Base-by-base conservation (phyloP, 805 yeast species). In the Wickerhamomyces rabaulensis region DNA sequence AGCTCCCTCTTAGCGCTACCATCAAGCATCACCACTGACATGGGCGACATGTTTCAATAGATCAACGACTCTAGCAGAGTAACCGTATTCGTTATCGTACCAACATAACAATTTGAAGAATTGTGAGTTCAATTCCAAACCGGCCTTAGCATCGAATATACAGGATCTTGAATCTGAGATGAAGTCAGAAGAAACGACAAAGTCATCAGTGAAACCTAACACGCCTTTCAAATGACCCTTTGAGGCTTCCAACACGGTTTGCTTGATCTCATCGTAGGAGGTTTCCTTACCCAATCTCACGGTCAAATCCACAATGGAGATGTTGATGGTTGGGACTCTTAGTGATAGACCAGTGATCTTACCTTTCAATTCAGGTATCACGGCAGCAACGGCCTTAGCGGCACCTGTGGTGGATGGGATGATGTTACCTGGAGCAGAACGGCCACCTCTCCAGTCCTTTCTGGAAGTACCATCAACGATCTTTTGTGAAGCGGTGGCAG, bases 381-480 rank as follows among this genome's bases (percentile, higher is more conserved):
- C 96, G 81, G 87, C 87, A 71, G 96, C 96, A 62, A 89, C 96
- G 57, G 96, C 96, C 84, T 89, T 89, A 66, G 96, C 96, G 64
- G 96, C 96, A 82, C 96, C 96, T 55, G 96, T 89, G 54, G 96
- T 86, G 37, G 95, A 87, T 66, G 96, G 96, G 61, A 89, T 89
- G 71, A 89, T 87, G 85, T 89, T 89, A 68, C 91, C 95, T 53
- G 92, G 84, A 68, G 96, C 96, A 62, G 96, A 85, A 78, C 96
- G 86, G 71, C 96, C 96, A 70, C 96, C 96, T 82, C 96, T 85
- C 96, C 96, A 89, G 80, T 89, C 96, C 81, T 89, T 89, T 81
- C 84, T 89, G 69, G 96, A 87, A 63, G 96, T 95, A 75, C 96
- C 96, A 71, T 89, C 96, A 57, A 89, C 96, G 53, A 95, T 85